Percentiles rank a stretch among this genome's conserved stretches.
Evolutionary conservation across 306 rosid species (phyloP).

Genomic region (Nissolia schottii): DNA sequence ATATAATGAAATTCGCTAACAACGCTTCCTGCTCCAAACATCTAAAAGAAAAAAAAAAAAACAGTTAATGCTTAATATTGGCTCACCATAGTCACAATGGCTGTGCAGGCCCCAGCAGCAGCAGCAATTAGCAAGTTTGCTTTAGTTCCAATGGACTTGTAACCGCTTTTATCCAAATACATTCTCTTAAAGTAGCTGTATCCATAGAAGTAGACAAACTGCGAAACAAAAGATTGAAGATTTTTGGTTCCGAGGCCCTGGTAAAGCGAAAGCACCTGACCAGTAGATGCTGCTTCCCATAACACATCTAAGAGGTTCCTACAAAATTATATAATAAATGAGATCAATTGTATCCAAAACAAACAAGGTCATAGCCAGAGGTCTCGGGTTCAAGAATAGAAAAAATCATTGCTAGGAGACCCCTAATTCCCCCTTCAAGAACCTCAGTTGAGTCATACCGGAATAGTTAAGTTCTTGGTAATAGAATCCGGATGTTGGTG

Average conservation of each 20-base stretch:
- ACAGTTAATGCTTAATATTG: too few species aligned
- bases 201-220: conserved; percentile 91
- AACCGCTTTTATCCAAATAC: conserved; percentile 69
- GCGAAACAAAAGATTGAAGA: conserved; percentile 89
- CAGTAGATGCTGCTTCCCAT: conserved; percentile 71
- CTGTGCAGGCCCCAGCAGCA: conserved; percentile 98
- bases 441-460: too few species aligned
- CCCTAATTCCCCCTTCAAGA: too few species aligned
- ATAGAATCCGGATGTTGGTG: too few species aligned
- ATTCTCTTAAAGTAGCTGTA: conserved; percentile 93
- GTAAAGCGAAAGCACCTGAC: conserved; percentile 81
- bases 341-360: too few species aligned
- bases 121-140: conserved; percentile 89
- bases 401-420: too few species aligned
- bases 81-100: conserved; percentile 83
- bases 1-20: too few species aligned
- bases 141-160: conserved; percentile 71
- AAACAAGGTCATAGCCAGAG: too few species aligned
- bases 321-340: conserved; percentile 20
- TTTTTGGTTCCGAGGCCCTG: conserved; percentile 96
- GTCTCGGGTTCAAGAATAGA: too few species aligned
- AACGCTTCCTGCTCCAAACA: not conserved
- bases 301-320: conserved; percentile 91
- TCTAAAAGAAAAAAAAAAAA: conserved; percentile 1
- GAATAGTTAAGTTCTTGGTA: too few species aligned